phyloP scores from a whole-genome alignment of 1,139 yeast species.

The Pichia sp. region DNA sequence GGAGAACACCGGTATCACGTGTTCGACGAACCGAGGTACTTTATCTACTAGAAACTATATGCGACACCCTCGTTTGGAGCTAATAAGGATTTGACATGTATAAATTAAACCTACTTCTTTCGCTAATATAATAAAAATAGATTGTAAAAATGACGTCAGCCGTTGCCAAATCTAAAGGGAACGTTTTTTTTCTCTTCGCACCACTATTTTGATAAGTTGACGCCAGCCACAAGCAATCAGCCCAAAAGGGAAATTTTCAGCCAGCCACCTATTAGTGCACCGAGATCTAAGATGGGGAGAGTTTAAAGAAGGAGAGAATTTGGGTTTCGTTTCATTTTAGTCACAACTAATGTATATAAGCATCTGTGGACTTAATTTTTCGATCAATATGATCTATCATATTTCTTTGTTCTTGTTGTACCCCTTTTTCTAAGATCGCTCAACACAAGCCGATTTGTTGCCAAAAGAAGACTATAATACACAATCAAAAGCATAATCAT shows the following conservation, averaged over 20 bases:
- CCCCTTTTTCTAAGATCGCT: neutral
- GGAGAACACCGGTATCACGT: constrained; percentile 94
- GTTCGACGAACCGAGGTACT: constrained; percentile 85
- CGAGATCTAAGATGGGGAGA: neutral
- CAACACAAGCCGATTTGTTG: neutral
- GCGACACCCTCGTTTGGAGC: constrained; percentile 1
- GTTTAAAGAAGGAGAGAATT: too few relatives aligned
- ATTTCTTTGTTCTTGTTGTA: neutral
- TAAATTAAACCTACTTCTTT: neutral
- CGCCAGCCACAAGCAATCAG: constrained; percentile 7
- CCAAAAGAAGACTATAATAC: neutral
- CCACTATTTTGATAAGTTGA: neutral
- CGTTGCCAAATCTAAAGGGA: neutral
- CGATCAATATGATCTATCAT: neutral
- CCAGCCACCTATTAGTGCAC: constrained; percentile 13
- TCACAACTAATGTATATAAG: neutral
- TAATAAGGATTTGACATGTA: neutral
- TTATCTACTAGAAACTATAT: constrained; percentile 23
- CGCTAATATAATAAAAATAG: neutral
- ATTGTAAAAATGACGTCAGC: neutral
- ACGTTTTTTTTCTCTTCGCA: neutral
- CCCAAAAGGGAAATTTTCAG: constrained; percentile 10
- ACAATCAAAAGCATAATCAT: neutral
- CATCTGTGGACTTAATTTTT: neutral
- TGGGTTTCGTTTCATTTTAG: neutral